Base-by-base conservation (phyloP, 306 rosid species). In the Pachyrhizus erosus region DNA sequence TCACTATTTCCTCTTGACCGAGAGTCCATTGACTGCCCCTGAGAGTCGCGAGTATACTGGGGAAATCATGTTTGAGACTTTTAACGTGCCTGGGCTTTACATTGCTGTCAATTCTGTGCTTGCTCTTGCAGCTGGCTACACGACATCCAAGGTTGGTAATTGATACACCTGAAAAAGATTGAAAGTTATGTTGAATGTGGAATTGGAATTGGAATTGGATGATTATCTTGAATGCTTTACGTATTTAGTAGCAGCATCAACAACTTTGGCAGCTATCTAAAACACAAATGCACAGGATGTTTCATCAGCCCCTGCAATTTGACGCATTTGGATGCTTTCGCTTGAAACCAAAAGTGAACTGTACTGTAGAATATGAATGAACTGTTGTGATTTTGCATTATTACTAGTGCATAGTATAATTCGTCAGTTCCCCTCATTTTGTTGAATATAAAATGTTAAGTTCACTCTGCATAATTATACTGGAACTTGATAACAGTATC, bases 71-170 rank as follows among this genome's bases (percentile, higher is more conserved):
- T 96, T 96, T 46, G 99, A 96, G 89, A 96, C 99, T 11, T 96
- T 96, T 86, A 96, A 93, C 76, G 99, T 96, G 6, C 99, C 99
- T 18, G 99, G 99, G 55, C 97, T 96, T 79, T 96, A 93, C 80
- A 93, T 96, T 78, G 99, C 90, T 0, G 99, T 96, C 46, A 96
- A 96, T 87, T 96, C 99, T 0, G 99, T 96, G 84, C 98, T 96
- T 71, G 99, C 99, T 85, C 98, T 96, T 83, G 99, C 99, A 1
- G 98, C 99, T 14, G 99, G 99, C 26, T 96, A 96, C 90, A 96
- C 99, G 0, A 88, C 99, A 34, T 96, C 99, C 52, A 96, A 96
- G 97, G 99, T 95, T 87, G 89, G 97, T 88, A 5, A 90, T 88
- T 88, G 79, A 82, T 84, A 8, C 76, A 69, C 9, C 14, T 11